A percentile compares a stretch with the other conserved stretches of the same genome.
Evolutionary conservation across 1,284 basidiomycete genomes (phyloP).

Genomic region (Boletus nobilissimus): DNA sequence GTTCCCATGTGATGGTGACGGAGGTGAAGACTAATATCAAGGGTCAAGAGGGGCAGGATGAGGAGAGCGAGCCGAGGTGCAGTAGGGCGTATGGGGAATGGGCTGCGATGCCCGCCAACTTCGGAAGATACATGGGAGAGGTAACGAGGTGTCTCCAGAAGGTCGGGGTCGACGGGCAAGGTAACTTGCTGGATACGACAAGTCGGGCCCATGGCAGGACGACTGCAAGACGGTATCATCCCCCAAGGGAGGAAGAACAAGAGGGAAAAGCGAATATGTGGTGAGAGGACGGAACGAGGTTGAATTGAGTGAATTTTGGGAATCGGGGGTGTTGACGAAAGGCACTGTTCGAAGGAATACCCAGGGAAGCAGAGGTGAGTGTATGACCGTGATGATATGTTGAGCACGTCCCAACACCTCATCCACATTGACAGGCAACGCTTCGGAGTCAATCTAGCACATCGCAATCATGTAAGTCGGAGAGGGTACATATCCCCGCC

Average conservation of each 20-base stretch:
- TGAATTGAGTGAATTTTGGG: slow-evolving; percentile 37
- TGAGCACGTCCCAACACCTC: not conserved
- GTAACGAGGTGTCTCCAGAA: slow-evolving; percentile 57
- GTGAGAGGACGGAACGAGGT: slow-evolving; percentile 58
- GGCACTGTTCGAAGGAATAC: slow-evolving; percentile 25
- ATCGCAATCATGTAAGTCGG: slow-evolving; percentile 40
- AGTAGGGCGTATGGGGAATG: slow-evolving; percentile 48
- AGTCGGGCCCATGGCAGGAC: slow-evolving; percentile 22
- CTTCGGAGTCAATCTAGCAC: slow-evolving; percentile 36
- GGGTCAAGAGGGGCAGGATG: slow-evolving; percentile 19
- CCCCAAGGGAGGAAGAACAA: slow-evolving; percentile 24
- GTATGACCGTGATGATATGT: not conserved
- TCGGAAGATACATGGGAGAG: slow-evolving; percentile 58
- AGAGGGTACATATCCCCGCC: slow-evolving; percentile 36
- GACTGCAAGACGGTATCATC: slow-evolving; percentile 17
- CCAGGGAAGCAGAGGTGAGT: slow-evolving; percentile 41
- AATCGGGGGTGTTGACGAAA: slow-evolving; percentile 33
- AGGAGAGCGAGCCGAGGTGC: slow-evolving; percentile 32
- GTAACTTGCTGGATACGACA: slow-evolving; percentile 33
- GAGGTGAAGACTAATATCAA: slow-evolving; percentile 36
- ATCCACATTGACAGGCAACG: slow-evolving; percentile 23
- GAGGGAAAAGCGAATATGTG: slow-evolving; percentile 62
- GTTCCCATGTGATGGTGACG: slow-evolving; percentile 39
- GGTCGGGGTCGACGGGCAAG: slow-evolving; percentile 48
- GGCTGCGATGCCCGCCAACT: slow-evolving; percentile 47